Base-by-base conservation (phyloP, 257 asterid genomes). In the Parsonsia alboflavescens region DNA sequence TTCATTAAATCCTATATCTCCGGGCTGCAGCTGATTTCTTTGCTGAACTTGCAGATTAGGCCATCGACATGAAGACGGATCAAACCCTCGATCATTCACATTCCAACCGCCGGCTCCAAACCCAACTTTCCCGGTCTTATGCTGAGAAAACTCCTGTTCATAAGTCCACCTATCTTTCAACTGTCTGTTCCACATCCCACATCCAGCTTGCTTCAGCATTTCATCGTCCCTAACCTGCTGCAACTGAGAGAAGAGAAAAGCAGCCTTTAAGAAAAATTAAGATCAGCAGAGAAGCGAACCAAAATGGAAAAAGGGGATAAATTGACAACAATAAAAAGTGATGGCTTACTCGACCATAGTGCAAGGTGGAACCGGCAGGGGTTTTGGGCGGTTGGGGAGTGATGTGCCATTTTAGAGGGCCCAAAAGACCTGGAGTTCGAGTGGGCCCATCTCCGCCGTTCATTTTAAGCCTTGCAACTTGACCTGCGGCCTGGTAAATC, bases 401-500 rank as follows among this genome's bases (percentile, higher is more conserved):
- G 10, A 78, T 0, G 9, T 42, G 77, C 78, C 21, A 58, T 28
- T 73, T 72, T 7, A 77, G 84, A 7, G 79, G 88, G 71, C 68
- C 84, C 19, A 73, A 3, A 24, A 70, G 76, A 36, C 49, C 78
- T 3, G 65, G 48, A 42, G 54, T 57, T 22, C 52, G 52, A 8
- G 75, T 53, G 53, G 80, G 75, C 10, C 76, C 76, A 19, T 54
- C 86, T 7, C 72, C 85, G 75, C 71, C 82, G 81, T 28, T 77
- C 21, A 85, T 83, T 56, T 83, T 87, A 63, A 86, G 83, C 78
- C 78, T 83, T 7, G 85, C 87, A 19, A 86, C 87, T 65, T 77
- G 85, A 50, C 88, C 92, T 8, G 88, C 92, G 57, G 90, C 89
- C 59, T 73, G 86, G 80, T 77, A 79, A 70, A 88, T 81, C 66